Evolutionary conservation across 345 rosid species (phyloP), one percentile per base, ranked within the genome.

Genomic region (Salix viminalis): DNA sequence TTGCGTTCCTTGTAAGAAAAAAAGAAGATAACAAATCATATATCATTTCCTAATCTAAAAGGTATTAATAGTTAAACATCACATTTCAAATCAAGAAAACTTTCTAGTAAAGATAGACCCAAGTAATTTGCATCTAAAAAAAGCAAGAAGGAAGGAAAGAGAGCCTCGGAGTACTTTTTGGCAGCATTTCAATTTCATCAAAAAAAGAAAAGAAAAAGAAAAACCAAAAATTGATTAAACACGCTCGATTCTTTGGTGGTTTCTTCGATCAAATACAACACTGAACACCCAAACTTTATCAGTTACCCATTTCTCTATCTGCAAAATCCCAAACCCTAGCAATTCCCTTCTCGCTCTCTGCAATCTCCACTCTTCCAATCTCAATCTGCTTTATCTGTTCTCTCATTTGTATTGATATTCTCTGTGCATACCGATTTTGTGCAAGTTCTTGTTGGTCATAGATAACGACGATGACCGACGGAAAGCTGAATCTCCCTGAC

Each of bases 401-500:
- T 23, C 28, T n/a, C 24, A 4, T 56, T 23, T 56, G 62, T 56
- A 56, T 56, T 56, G 23, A 46, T 56, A 23, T 11, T 41, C 4
- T 56, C 62, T 56, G 24, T 56, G 62, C 28, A n/a, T 10, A n/a
- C 62, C 62, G 62, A 56, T n/a, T 56, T 9, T n/a, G 61, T n/a
- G 26, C 61, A n/a, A 56, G 44, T 56, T 69, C 48, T 54, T 69
- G 73, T 2, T 70, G 58, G 50, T 70, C 6, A 36, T 66, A 50
- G 23, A 10, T 41, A 14, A 18, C 78, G 50, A 37, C 65, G 61
- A 80, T 77, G 86, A 77, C 77, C 56, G 79, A 79, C 72, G 65
- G 54, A 32, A 82, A 79, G 70, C 75, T 79, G 62, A 72, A 56
- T 62, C 79, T 82, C 19, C 77, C 82, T 19, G 85, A 75, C 21